Base-by-base conservation (phyloP, 768 basidiomycete genomes). In the Suillus cothurnatus region DNA sequence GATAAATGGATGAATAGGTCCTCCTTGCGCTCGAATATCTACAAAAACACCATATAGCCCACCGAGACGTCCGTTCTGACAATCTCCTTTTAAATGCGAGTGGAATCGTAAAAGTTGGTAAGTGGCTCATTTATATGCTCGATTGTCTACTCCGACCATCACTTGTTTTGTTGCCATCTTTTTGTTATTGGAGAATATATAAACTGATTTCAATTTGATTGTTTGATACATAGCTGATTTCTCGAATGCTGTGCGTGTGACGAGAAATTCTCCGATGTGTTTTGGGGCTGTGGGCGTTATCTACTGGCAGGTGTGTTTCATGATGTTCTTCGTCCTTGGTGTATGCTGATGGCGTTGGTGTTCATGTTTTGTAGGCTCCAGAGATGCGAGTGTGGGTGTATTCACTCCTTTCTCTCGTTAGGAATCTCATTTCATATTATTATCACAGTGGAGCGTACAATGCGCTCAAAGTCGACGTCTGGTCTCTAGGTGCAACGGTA, bases 21-120 rank as follows among this genome's bases (percentile, higher is more conserved):
- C 77, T 94, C 19, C 73, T 80, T 39, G 93, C 88, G 7, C 76
- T 95, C 23, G 84, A 85, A 45, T 92, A 87, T 71, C 78, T 95
- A 60, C 86, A 88, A 67, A 77, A 77, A 43, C 83, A 87, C 60
- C 79, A 83, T 34, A 90, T 95, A 52, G 92, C 90, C 2, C 93
- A 95, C 76, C 85, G 93, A 36, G 93, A 95, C 75, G 82, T 95
- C 56, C 87, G 93, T 28, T 92, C 92, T 14, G 93, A 95, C 72
- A 95, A 95, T 73, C 68, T 94, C 61, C 78, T 95, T 47, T 78
- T 95, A 62, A 92, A 91, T 62, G 81, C 78, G 52, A 76, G 83
- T 11, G 93, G 93, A 1, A 74, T 91, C 9, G 80, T 94, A 66
- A 94, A 94, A 76, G 80, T 95, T 17, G 85, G 91, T 92, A 67